Evolutionary conservation across 1,284 basidiomycete species (phyloP).

Genomic region (Ustilago curta): DNA sequence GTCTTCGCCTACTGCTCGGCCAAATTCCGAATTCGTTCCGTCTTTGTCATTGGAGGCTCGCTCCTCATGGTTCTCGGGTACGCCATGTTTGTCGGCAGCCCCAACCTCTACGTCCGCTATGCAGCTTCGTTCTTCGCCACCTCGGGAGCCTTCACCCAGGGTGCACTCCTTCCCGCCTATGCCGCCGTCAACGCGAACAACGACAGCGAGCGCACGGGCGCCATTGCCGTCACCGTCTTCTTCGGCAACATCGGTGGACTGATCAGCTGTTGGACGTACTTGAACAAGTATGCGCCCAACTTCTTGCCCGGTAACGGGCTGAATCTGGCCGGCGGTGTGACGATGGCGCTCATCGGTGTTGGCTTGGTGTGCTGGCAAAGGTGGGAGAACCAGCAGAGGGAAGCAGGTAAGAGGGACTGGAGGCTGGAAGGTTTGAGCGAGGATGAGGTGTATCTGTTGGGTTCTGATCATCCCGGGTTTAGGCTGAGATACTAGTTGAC

Average conservation of each 20-base stretch:
- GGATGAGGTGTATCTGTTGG: constrained; percentile 43
- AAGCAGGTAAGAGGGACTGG: constrained; percentile 25
- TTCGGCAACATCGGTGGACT: constrained; percentile 67
- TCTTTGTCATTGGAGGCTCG: constrained; percentile 59
- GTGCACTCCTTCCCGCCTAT: constrained; percentile 53
- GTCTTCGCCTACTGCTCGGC: constrained; percentile 61
- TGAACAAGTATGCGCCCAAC: constrained; percentile 46
- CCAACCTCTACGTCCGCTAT: constrained; percentile 56
- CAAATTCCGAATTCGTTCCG: constrained; percentile 63
- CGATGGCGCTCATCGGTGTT: constrained; percentile 27
- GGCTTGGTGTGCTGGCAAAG: constrained; percentile 34
- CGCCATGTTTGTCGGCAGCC: constrained; percentile 60
- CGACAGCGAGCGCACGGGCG: constrained; percentile 61
- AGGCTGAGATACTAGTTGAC: constrained; percentile 26
- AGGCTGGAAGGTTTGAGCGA: constrained; percentile 24
- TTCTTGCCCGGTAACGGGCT: constrained; percentile 50
- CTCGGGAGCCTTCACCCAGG: constrained; percentile 65
- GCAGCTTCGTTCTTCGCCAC: constrained; percentile 64
- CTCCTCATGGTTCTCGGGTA: constrained; percentile 67
- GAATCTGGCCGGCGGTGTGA: constrained; percentile 34
- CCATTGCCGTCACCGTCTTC: constrained; percentile 63
- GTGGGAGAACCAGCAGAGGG: constrained; percentile 44
- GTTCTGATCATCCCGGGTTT: constrained; percentile 47
- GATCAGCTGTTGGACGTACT: constrained; percentile 63
- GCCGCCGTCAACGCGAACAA: constrained; percentile 63